Conservation (phyloP, 257 asterid genomes). For the Leonotis leonurus region DNA sequence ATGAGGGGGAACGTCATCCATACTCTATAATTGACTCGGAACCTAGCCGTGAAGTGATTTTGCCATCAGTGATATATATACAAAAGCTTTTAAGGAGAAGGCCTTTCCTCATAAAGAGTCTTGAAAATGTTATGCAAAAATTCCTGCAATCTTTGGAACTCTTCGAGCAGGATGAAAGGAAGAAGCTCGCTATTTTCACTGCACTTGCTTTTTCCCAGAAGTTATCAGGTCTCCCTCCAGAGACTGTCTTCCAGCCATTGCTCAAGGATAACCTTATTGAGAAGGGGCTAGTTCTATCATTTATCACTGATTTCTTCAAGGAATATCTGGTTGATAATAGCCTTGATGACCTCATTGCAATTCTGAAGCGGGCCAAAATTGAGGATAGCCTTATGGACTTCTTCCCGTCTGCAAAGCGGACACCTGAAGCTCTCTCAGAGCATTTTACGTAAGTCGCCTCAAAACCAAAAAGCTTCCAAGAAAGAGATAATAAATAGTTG, state of each 20-base stretch:
- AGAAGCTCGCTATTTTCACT: conserved; percentile 96
- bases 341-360: conserved; percentile 90
- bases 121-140: conserved; percentile 96
- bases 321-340: conserved; percentile 94
- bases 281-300: conserved; percentile 93
- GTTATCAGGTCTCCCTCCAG: conserved; percentile 95
- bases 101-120: conserved; percentile 94
- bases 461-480: not conserved
- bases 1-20: conserved; percentile 92
- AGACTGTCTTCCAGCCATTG: conserved; percentile 92
- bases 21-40: conserved; percentile 76
- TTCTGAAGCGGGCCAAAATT: conserved; percentile 85
- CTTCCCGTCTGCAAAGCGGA: conserved; percentile 77
- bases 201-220: conserved; percentile 99
- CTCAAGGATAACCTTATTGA: conserved; percentile 96
- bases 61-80: conserved; percentile 83
- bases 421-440: conserved; percentile 88
- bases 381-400: conserved; percentile 87
- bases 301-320: conserved; percentile 89
- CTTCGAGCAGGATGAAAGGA: conserved; percentile 89
- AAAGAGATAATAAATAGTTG: not conserved
- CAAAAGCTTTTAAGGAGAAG: conserved; percentile 87
- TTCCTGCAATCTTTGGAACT: conserved; percentile 91
- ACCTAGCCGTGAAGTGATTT: conserved; percentile 73
- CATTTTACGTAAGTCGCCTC: conserved; percentile 77